Evolutionary conservation across 2,329 filamentous ascomycete genomes (phyloP), one percentile per base, ranked within the genome.

Genomic region (Cytospora piceicola): DNA sequence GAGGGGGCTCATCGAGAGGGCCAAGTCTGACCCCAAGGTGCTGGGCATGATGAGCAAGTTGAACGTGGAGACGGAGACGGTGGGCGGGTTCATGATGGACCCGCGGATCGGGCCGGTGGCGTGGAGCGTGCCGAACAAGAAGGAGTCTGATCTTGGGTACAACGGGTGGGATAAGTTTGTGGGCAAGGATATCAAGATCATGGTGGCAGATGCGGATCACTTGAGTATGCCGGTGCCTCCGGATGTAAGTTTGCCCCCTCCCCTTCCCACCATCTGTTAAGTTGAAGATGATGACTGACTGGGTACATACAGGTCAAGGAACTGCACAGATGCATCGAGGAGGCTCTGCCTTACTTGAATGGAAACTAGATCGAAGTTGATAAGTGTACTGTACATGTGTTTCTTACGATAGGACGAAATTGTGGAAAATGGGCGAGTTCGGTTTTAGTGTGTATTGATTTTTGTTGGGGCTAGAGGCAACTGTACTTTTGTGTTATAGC

Each of bases 51-150:
- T 67, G 57, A 51, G 57, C 8, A 58, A 53, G 57, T 51, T 64
- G 39, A 63, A 63, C 11, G 61, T 64, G 4, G 61, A 57, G 9
- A 54, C 61, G 12, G 61, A 64, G 61, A 46, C 58, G 7, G 62
- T 58, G 32, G 61, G 52, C 32, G 63, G 63, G 32, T 67, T 67
- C n/a, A 67, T 67, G 65, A 63, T 64, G 65, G 65, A 67, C 24
- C 65, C 65, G 3, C 57, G 54, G 30, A 42, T 67, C 15, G 65
- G 65, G 4, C 61, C 65, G 1, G 61, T 67, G 17, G 61, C 65
- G 2, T 67, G 65, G 34, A 39, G 58, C 4, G 65, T 67, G 24
- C 65, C 65, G 5, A 63, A 63, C 29, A 67, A 67, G 61, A 63
- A 63, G n/a, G 61, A 64, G 17, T 36, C 49, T 14, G 58, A 61